Evolutionary conservation across 2,329 filamentous ascomycete species (phyloP), one percentile per base, ranked within the genome.

Genomic region (Penicillium sp.): DNA sequence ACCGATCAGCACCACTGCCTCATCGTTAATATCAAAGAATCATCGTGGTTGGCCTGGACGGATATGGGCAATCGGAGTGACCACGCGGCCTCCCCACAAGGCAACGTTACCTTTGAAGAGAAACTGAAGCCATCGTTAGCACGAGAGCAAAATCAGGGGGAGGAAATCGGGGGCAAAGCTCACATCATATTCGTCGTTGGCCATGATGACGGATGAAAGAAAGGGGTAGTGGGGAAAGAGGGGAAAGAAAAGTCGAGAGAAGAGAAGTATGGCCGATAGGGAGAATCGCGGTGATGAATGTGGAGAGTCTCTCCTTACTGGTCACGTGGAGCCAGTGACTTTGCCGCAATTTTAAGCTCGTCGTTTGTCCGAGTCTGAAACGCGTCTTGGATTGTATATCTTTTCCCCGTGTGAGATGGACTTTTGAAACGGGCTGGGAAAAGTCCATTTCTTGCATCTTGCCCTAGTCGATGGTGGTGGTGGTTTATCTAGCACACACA

Each of bases 151-250:
- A 32, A 6, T 31, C 9, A 41, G 17, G 30, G 39, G 10, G n/a
- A 8, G 12, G n/a, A n/a, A n/a, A n/a, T n/a, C 40, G 5, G 8
- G 31, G 11, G 23, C 20, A 6, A 30, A 25, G 11, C 88, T 77
- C 75, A 96, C 90, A 83, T 98, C 92, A 75, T 98, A 98, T 77
- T 98, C 92, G 79, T 98, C 92, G 82, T 96, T 98, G 65, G 90
- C 92, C 92, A 96, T 98, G 52, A 51, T 39, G 40, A 30, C 17
- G 26, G 35, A 32, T 20, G 23, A 36, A 32, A 32, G 22, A 30
- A 31, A 44, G 44, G 51, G 43, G 49, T 41, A 43, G 34, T 47
- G 22, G 47, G 40, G 44, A 48, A 40, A 44, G 29, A 33, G 25
- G 32, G 31, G 23, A 39, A 33, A 36, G 39, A 32, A 41, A 38